These are phyloP conservation scores for Metarhizium sp. DNA, from an alignment of 2,329 filamentous ascomycete genomes.

Conservation along the genomic window DNA sequence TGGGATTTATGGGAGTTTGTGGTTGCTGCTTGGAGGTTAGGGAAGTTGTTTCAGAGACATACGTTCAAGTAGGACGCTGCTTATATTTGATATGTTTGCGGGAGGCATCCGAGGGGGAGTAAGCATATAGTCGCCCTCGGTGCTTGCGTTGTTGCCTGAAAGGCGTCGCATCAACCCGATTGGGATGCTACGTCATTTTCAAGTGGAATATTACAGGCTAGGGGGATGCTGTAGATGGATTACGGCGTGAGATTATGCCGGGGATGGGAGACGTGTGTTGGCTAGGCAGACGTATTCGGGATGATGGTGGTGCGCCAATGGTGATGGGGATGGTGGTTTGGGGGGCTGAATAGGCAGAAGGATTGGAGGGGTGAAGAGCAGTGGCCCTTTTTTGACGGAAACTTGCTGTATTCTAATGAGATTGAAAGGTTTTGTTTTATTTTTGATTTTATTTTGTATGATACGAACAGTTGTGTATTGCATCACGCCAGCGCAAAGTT, in stretches of 20 bases:
- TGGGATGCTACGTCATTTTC: not conserved
- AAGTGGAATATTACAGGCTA: not conserved
- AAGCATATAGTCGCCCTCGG: not conserved
- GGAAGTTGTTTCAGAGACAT: no score
- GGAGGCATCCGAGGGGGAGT: no score
- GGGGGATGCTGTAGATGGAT: not conserved
- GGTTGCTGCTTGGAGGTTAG: not conserved
- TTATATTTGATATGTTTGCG: no score
- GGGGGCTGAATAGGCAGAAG: not conserved
- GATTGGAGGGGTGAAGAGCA: not conserved
- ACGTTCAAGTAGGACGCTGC: no score
- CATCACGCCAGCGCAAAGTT: no score
- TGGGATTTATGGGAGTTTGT: not conserved
- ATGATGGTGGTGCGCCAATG: not conserved
- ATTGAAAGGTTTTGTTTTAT: no score
- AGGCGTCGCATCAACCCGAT: not conserved
- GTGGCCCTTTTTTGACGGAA: no score
- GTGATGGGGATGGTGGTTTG: not conserved
- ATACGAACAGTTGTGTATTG: no score
- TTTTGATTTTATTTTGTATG: no score
- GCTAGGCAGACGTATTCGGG: not conserved
- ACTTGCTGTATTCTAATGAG: no score
- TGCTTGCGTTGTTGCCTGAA: not conserved
- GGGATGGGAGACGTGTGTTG: no score
- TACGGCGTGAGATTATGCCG: no score